Conservation (phyloP, 2,329 filamentous ascomycete species). For the Sporothrix brasiliensis region DNA sequence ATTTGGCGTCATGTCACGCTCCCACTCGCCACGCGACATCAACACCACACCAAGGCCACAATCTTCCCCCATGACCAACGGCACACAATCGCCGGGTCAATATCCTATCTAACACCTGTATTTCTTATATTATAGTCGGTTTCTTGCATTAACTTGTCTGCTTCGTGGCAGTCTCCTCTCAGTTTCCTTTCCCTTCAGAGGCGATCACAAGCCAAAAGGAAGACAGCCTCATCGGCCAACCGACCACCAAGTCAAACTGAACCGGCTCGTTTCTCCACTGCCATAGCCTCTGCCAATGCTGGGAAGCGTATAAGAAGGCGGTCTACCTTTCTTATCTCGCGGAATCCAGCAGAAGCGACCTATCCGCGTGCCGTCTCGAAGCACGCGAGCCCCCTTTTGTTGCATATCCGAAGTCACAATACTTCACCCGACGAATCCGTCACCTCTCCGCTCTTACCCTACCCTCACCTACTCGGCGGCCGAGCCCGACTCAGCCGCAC, state of each 20-base stretch:
- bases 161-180: background rate
- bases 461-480: constrained; percentile 54
- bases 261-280: background rate
- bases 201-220: constrained; percentile 31
- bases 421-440: constrained; percentile 24
- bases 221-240: background rate
- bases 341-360: background rate
- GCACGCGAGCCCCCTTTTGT: constrained; percentile 24
- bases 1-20: constrained; percentile 33
- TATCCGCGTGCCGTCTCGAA: background rate
- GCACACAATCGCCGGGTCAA: background rate
- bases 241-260: background rate
- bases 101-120: background rate
- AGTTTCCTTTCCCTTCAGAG: background rate
- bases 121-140: background rate
- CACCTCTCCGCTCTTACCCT: constrained; percentile 21
- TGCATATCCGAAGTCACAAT: constrained; percentile 26
- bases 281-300: background rate
- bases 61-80: background rate
- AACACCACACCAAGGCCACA: constrained; percentile 10
- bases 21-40: constrained; percentile 22
- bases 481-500: constrained; percentile 61
- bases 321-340: background rate
- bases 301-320: background rate
- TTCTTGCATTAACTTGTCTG: background rate